Evolutionary conservation across 306 rosid genomes (phyloP).

Genomic region (Citrullus amarus): DNA sequence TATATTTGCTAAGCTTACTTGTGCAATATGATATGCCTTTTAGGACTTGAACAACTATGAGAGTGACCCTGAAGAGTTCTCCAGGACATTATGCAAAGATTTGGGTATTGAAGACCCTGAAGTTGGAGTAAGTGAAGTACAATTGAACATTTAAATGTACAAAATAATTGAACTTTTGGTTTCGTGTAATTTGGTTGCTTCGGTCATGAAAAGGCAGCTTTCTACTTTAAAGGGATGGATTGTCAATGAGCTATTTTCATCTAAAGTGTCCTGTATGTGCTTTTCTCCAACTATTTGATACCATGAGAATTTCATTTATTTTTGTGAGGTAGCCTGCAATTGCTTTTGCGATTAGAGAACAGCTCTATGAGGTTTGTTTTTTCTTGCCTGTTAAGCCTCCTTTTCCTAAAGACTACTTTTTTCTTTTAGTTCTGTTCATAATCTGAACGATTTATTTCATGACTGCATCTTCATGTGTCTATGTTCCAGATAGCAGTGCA

Average conservation of each 20-base stretch:
- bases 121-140: constrained; percentile 69
- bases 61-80: constrained; percentile 95
- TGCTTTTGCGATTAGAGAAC: constrained; percentile 80
- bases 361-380: constrained; percentile 64
- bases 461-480: background rate
- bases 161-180: background rate
- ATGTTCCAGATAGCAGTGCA: constrained; percentile 64
- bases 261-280: background rate
- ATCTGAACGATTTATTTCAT: background rate
- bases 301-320: background rate
- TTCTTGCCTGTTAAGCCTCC: constrained; percentile 5
- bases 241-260: background rate
- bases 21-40: constrained; percentile 4
- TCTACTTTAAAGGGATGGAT: background rate
- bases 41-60: constrained; percentile 92
- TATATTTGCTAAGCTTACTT: background rate
- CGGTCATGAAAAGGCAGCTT: background rate
- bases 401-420: background rate
- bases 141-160: background rate
- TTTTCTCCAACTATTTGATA: background rate
- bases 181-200: background rate
- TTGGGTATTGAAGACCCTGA: constrained; percentile 83
- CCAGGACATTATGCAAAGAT: constrained; percentile 70
- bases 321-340: constrained; percentile 69
- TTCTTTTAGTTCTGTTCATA: background rate